Percentiles rank a stretch among this genome's conserved stretches.
Evolutionary conservation across 1,284 basidiomycete species (phyloP).

Genomic region (Melampsora americana): DNA sequence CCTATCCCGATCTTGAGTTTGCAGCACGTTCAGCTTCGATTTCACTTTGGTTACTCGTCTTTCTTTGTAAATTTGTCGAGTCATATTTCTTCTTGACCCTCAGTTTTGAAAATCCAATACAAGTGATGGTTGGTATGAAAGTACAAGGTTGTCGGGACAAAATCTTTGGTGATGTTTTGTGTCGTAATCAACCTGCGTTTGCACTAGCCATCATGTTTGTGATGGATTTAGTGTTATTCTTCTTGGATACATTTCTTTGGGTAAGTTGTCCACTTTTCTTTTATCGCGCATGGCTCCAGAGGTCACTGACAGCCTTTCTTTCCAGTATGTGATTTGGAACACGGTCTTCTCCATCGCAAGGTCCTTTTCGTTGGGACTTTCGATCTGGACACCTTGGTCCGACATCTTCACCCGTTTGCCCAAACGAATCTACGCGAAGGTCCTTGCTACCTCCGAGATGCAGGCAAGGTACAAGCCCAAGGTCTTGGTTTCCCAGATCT

Average conservation of each 20-base stretch:
- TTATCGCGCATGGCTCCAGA: neutral
- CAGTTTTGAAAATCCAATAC: conserved; percentile 84
- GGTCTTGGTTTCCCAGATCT: conserved; percentile 93
- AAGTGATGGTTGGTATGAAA: conserved; percentile 88
- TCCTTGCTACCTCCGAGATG: conserved; percentile 85
- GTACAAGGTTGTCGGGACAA: conserved; percentile 79
- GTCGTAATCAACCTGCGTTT: conserved; percentile 83
- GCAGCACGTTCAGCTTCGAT: conserved; percentile 69
- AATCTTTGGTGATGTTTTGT: conserved; percentile 74
- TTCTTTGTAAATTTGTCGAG: conserved; percentile 88
- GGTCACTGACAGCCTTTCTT: neutral
- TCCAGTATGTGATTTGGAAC: conserved; percentile 75
- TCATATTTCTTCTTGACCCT: conserved; percentile 93
- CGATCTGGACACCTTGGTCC: conserved; percentile 91
- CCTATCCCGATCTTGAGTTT: conserved; percentile 69
- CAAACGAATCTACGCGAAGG: conserved; percentile 89
- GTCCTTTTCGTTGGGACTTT: conserved; percentile 82
- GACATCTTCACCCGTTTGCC: conserved; percentile 88
- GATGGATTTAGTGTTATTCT: conserved; percentile 91
- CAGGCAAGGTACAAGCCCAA: conserved; percentile 96
- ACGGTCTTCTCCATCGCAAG: conserved; percentile 85
- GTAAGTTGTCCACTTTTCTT: conserved; percentile 1
- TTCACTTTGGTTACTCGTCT: conserved; percentile 79
- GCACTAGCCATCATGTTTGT: conserved; percentile 91
- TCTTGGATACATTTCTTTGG: conserved; percentile 96